These are phyloP conservation scores for Periglandula ipomoeae DNA, from an alignment of 2,329 filamentous ascomycete species.

Conservation along the genomic window DNA sequence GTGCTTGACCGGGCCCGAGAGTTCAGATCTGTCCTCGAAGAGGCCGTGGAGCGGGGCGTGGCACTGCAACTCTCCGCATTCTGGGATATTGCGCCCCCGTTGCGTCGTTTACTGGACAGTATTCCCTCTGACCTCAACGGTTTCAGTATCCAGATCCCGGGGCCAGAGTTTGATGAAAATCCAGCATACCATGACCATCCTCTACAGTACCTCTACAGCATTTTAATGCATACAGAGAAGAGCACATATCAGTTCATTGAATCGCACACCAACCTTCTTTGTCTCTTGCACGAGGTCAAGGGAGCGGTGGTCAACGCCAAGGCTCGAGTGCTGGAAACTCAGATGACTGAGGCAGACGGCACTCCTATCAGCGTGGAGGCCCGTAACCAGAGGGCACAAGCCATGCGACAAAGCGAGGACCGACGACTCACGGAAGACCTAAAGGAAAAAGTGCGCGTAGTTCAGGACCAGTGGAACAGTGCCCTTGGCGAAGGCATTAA, in stretches of 20 bases:
- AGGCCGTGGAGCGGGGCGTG: constrained; percentile 78
- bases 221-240: constrained; percentile 82
- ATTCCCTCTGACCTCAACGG: constrained; percentile 52
- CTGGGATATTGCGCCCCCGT: constrained; percentile 90
- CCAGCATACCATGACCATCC: constrained; percentile 72
- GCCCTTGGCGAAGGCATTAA: constrained; percentile 73
- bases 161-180: constrained; percentile 75
- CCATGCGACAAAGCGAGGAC: constrained; percentile 59
- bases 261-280: constrained; percentile 82
- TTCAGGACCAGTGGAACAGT: constrained; percentile 85
- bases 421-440: constrained; percentile 68
- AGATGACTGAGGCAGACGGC: constrained; percentile 37
- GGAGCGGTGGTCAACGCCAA: constrained; percentile 65
- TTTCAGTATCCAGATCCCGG: constrained; percentile 70
- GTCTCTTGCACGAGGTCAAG: constrained; percentile 83
- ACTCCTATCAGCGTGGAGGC: constrained; percentile 22
- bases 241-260: constrained; percentile 97
- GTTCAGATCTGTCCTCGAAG: constrained; percentile 71
- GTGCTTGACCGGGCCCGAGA: constrained; percentile 64
- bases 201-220: constrained; percentile 79
- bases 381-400: constrained; percentile 34
- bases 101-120: constrained; percentile 69
- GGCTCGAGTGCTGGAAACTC: constrained; percentile 56
- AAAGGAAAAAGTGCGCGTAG: constrained; percentile 85
- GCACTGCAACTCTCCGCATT: constrained; percentile 89